Evolutionary conservation across 2,329 filamentous ascomycete genomes (phyloP), one percentile per base, ranked within the genome.

Genomic region (Calcarisporium arbuscula): DNA sequence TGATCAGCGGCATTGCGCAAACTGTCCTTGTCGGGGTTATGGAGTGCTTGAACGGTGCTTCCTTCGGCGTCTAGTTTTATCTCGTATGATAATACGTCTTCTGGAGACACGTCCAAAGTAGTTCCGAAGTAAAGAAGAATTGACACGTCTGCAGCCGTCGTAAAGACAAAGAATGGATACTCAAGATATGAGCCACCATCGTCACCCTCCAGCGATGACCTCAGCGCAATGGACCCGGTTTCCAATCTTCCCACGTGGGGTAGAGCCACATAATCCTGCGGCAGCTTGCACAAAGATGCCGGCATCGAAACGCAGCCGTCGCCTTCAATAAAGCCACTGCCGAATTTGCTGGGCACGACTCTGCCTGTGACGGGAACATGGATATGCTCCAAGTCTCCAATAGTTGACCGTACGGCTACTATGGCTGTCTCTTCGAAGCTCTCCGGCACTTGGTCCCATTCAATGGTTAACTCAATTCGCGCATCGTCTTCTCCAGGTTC

Each of bases 1-100:
- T n/a, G n/a, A n/a, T n/a, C n/a, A n/a, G n/a, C n/a, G n/a, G n/a
- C n/a, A n/a, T n/a, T n/a, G n/a, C n/a, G n/a, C n/a, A n/a, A n/a
- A n/a, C n/a, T n/a, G n/a, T n/a, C n/a, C n/a, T n/a, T n/a, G n/a
- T 61, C 61, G 2, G 72, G 72, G 40, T 50, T 60, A 39, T 58
- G 38, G 57, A 62, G 11, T 46, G 45, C 6, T 50, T 45, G 37
- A 46, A 51, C 0, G 51, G 44, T 4, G 44, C 28, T 4, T 32
- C 34, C 8, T 46, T 45, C 7, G 39, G 38, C 8, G 36, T 32
- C 33, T 35, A 34, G 16, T n/a, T n/a, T n/a, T n/a, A n/a, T n/a
- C n/a, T n/a, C n/a, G n/a, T n/a, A n/a, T n/a, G n/a, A n/a, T n/a
- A n/a, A n/a, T n/a, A n/a, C n/a, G n/a, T n/a, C n/a, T n/a, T n/a